Evolutionary conservation across 108 stramenopile species (phyloP).

Genomic region (Nitzschia sp.): DNA sequence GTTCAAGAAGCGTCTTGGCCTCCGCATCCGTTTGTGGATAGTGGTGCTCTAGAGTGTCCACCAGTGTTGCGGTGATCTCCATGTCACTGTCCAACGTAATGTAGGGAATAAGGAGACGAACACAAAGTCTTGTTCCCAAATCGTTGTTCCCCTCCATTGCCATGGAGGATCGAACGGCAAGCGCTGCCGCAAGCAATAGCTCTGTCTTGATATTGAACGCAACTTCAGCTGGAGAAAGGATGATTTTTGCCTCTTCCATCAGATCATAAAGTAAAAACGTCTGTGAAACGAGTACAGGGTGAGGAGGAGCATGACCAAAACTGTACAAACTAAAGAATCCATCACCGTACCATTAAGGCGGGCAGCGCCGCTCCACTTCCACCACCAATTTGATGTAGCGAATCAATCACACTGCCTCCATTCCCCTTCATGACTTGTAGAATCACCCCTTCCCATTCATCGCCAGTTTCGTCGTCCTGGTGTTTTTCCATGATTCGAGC

Average conservation of each 20-base stretch:
- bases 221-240: slow-evolving; percentile 22
- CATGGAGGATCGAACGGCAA: slow-evolving; percentile 77
- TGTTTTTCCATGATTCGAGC: slow-evolving; percentile 47
- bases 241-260: slow-evolving; percentile 53
- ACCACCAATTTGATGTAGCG: slow-evolving; percentile 59
- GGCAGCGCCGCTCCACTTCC: slow-evolving; percentile 80
- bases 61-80: slow-evolving; percentile 52
- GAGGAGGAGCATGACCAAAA: not conserved
- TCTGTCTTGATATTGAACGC: slow-evolving; percentile 44
- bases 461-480: not conserved
- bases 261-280: slow-evolving; percentile 64
- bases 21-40: slow-evolving; percentile 65
- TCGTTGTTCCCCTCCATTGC: slow-evolving; percentile 49
- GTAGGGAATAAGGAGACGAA: slow-evolving; percentile 63
- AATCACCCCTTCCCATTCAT: slow-evolving; percentile 38
- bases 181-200: slow-evolving; percentile 57
- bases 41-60: slow-evolving; percentile 56
- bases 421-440: slow-evolving; percentile 74
- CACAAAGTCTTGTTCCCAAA: slow-evolving; percentile 58
- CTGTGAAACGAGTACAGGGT: slow-evolving; percentile 6
- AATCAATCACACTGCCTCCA: slow-evolving; percentile 51
- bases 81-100: slow-evolving; percentile 52
- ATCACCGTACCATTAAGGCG: slow-evolving; percentile 54
- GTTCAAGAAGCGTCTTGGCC: slow-evolving; percentile 47
- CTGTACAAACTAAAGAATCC: slow-evolving; percentile 17